phyloP scores from a whole-genome alignment of 139 green algal species.

The Parachlorella kessleri region DNA sequence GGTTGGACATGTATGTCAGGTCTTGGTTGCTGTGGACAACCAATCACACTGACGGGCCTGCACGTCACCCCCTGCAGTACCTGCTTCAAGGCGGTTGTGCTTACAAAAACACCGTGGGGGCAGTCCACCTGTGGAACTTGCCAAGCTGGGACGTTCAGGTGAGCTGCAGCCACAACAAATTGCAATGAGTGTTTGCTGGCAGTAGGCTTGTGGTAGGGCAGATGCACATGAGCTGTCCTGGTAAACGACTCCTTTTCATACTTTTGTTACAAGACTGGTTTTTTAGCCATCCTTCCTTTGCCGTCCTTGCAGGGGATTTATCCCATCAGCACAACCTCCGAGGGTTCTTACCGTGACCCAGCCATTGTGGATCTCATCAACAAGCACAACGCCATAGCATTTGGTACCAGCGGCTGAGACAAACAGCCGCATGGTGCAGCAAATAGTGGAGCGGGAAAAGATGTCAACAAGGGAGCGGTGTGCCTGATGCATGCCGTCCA shows the following conservation, averaged over 20 bases:
- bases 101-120: conserved; percentile 27
- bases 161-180: background rate
- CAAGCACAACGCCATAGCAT: conserved; percentile 30
- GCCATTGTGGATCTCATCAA: conserved; percentile 29
- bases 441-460: too few relatives aligned
- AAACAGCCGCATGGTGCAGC: too few relatives aligned
- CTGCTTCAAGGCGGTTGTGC: conserved; percentile 29
- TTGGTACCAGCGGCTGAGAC: background rate
- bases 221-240: background rate
- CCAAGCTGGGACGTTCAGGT: conserved; percentile 42
- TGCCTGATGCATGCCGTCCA: too few relatives aligned
- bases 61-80: background rate
- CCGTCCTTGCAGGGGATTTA: conserved; percentile 29
- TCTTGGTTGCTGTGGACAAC: too few relatives aligned
- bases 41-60: too few relatives aligned
- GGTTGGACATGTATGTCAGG: too few relatives aligned
- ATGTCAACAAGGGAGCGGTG: too few relatives aligned
- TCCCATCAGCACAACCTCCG: conserved; percentile 42
- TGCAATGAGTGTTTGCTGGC: background rate
- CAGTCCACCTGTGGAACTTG: conserved; percentile 52
- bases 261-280: background rate
- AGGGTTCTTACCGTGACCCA: conserved; percentile 41
- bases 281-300: background rate
- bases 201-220: background rate
- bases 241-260: background rate